phyloP scores from a whole-genome alignment of 768 basidiomycete genomes.

The Boletus patriciae region DNA sequence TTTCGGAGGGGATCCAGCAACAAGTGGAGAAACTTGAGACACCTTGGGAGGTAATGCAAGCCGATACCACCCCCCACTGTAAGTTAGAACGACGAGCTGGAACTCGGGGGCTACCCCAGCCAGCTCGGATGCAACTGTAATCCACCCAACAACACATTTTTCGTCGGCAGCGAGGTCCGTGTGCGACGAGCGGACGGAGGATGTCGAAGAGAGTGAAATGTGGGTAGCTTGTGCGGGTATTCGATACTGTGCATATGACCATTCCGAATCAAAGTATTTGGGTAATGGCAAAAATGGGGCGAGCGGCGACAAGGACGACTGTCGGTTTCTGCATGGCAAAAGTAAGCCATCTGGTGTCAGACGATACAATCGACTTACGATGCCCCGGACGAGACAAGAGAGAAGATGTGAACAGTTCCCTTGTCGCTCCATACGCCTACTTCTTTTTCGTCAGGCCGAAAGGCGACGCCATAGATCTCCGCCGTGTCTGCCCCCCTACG shows the following conservation, averaged over 20 bases:
- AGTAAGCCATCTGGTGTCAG: slow-evolving; percentile 4
- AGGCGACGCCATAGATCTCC: slow-evolving; percentile 87
- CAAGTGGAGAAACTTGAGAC: slow-evolving; percentile 18
- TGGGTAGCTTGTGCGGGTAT: slow-evolving; percentile 85
- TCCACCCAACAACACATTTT: slow-evolving; percentile 87
- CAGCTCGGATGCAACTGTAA: slow-evolving; percentile 47
- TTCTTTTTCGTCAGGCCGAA: slow-evolving; percentile 82
- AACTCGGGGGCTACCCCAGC: slow-evolving; percentile 47
- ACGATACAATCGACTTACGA: slow-evolving; percentile 49
- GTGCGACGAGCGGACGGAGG: slow-evolving; percentile 52
- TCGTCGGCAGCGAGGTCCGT: slow-evolving; percentile 76
- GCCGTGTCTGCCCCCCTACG: slow-evolving; percentile 87
- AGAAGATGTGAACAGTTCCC: slow-evolving; percentile 90
- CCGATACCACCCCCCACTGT: slow-evolving; percentile 90
- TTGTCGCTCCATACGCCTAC: slow-evolving; percentile 95
- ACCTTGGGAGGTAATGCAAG: slow-evolving; percentile 55
- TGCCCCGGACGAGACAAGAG: slow-evolving; percentile 61
- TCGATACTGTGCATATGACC: slow-evolving; percentile 92
- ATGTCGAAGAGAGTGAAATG: slow-evolving; percentile 72
- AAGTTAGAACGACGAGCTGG: slow-evolving; percentile 84
- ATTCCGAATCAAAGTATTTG: slow-evolving; percentile 92
- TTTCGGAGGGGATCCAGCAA: slow-evolving; percentile 46
- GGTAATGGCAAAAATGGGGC: slow-evolving; percentile 80
- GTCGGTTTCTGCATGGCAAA: slow-evolving; percentile 63
- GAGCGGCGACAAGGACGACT: slow-evolving; percentile 78